phyloP scores from a whole-genome alignment of 139 green algal species.

The Pleodorina starrii region DNA sequence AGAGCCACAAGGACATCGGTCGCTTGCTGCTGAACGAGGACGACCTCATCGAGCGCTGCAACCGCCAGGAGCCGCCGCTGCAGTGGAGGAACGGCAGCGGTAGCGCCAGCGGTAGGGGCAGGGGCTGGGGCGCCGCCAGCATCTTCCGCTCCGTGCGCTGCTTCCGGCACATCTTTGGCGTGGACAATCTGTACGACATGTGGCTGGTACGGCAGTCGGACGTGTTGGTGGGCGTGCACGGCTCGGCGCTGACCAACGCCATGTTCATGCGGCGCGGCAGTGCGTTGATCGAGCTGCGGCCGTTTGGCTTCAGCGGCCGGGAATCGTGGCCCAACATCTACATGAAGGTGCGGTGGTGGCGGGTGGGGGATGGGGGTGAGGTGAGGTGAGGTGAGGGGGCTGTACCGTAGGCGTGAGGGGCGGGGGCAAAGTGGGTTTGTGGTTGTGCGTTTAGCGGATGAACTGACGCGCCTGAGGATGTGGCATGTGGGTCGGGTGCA shows the following conservation, averaged over 20 bases:
- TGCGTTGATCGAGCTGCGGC: conserved; percentile 39
- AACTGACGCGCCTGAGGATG: too few relatives aligned
- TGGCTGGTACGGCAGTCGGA: conserved; percentile 39
- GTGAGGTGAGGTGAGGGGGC: too few relatives aligned
- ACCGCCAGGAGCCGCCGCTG: background rate
- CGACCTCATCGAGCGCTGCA: conserved; percentile 35
- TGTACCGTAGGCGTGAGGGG: too few relatives aligned
- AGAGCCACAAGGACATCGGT: conserved; percentile 31
- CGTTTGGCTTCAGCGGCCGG: conserved; percentile 38
- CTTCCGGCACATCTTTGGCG: conserved; percentile 41
- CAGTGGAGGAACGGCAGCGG: too few relatives aligned
- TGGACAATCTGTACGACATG: conserved; percentile 50
- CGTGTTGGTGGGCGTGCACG: conserved; percentile 50
- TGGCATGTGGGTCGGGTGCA: too few relatives aligned
- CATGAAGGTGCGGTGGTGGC: conserved; percentile 40
- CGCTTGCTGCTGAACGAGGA: conserved; percentile 45
- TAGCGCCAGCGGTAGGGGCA: too few relatives aligned
- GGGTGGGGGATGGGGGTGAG: too few relatives aligned
- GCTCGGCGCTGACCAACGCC: conserved; percentile 44
- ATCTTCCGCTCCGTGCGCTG: conserved; percentile 19
- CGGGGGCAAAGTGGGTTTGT: too few relatives aligned
- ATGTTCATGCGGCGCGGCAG: conserved; percentile 26
- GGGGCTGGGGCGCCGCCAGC: too few relatives aligned
- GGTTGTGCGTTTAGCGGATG: too few relatives aligned
- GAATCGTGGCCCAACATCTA: conserved; percentile 48